Base-by-base conservation (phyloP, 352 stramenopile genomes). In the Thraustotheca clavata region DNA sequence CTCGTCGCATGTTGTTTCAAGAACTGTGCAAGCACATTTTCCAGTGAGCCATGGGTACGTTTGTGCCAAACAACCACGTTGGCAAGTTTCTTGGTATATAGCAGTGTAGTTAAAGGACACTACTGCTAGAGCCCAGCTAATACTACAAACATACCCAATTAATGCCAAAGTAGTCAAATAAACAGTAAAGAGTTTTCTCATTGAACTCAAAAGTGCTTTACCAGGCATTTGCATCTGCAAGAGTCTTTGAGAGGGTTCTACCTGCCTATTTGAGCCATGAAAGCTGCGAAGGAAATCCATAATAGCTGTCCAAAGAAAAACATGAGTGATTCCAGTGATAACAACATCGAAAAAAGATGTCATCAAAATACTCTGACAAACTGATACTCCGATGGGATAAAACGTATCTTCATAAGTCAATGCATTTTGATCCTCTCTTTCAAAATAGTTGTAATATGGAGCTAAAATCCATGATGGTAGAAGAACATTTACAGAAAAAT, bases 41-140 rank as follows among this genome's bases (percentile, higher is more conserved):
- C 46, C 69, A 0, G 63, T 62, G 50, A 83, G 79, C 75, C 72
- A 83, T 18, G 75, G 73, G 16, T 69, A 67, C 70, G 79, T 79
- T 2, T 63, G 43, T 31, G 43, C 43, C 24, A 52, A 31, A 7
- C 43, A 52, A 9, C 43, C 43, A 31, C 43, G 43, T 31, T 6
- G 16, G n/a, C 43, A 52, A 9, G 43, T 24, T 31, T 9, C 9
- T 20, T 24, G 43, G 9, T 9, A 9, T 31, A 24, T 35, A 9
- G 43, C 43, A 9, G 43, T 24, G 43, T 52, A 52, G 43, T 52
- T 52, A 31, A 52, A 7, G 43, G n/a, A 24, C 24, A 52, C n/a
- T 18, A 52, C n/a, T 2, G 9, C 43, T 6, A 52, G 11, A 9
- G 43, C 43, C 43, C 43, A 52, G 1, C 31, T 14, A 2, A 52